Percentiles rank a stretch among this genome's conserved stretches.
phyloP scores from a whole-genome alignment of 1,139 yeast species.

The Scheffersomyces insectosa region DNA sequence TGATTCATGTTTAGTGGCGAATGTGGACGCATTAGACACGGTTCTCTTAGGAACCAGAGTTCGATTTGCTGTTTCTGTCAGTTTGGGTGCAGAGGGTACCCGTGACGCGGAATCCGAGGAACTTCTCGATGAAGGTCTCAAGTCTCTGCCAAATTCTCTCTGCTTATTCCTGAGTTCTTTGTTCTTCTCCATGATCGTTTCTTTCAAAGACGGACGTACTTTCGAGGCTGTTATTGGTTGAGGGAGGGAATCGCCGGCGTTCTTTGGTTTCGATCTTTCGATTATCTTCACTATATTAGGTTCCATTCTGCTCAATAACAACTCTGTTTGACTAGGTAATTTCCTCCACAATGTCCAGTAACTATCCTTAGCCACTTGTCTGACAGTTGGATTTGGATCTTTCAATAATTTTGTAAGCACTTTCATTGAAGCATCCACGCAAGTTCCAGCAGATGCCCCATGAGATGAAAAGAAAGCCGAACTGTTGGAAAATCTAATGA shows the following conservation, averaged over 20 bases:
- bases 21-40: neutral
- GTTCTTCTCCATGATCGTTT: conserved; percentile 35
- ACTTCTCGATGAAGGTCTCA: conserved; percentile 28
- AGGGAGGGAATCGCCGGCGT: conserved; percentile 3
- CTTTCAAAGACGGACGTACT: conserved; percentile 33
- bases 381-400: conserved; percentile 80
- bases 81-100: neutral
- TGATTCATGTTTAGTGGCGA: neutral
- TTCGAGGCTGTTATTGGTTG: conserved; percentile 11
- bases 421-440: conserved; percentile 51
- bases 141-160: conserved; percentile 13
- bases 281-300: conserved; percentile 37
- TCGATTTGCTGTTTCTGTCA: neutral
- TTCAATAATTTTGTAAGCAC: conserved; percentile 61
- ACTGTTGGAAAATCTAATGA: conserved; percentile 41
- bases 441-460: conserved; percentile 31
- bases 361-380: conserved; percentile 72
- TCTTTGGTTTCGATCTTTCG: conserved; percentile 51
- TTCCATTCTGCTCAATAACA: conserved; percentile 50
- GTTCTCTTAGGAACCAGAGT: neutral
- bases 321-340: conserved; percentile 51
- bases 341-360: conserved; percentile 67
- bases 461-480: conserved; percentile 35
- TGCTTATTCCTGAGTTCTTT: conserved; percentile 30
- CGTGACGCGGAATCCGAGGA: neutral